Evolutionary conservation across 1,284 basidiomycete species (phyloP).

Genomic region (Cutaneotrichosporon sp.): DNA sequence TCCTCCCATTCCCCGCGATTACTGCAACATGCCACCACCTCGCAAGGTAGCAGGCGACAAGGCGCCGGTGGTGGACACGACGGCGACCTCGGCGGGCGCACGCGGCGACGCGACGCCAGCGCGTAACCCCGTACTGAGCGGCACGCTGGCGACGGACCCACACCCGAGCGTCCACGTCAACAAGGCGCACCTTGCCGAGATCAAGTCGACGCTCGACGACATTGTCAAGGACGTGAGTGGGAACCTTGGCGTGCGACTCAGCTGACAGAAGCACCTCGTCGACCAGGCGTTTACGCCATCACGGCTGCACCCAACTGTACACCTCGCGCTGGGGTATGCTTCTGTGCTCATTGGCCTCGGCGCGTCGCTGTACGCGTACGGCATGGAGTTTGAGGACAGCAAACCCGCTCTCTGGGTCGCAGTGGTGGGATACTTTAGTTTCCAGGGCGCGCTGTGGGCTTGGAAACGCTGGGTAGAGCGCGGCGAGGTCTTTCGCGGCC

Average conservation of each 20-base stretch:
- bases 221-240: slow-evolving; percentile 73
- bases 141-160: slow-evolving; percentile 32
- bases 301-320: slow-evolving; percentile 76
- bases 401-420: slow-evolving; percentile 74
- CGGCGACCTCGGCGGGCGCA: background rate
- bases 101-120: background rate
- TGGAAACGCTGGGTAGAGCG: slow-evolving; percentile 46
- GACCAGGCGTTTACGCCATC: slow-evolving; percentile 78
- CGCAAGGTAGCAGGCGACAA: background rate
- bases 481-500: slow-evolving; percentile 45
- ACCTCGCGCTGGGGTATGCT: slow-evolving; percentile 74
- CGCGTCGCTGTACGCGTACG: slow-evolving; percentile 76
- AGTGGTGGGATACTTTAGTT: slow-evolving; percentile 52
- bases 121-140: too few relatives aligned
- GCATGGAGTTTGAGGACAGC: slow-evolving; percentile 75
- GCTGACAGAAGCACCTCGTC: slow-evolving; percentile 60
- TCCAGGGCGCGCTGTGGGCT: slow-evolving; percentile 38
- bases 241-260: background rate
- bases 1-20: background rate
- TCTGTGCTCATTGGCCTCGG: slow-evolving; percentile 70
- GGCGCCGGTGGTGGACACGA: background rate
- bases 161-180: slow-evolving; percentile 65
- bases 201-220: slow-evolving; percentile 87
- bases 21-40: background rate
- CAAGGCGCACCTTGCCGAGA: slow-evolving; percentile 68